A percentile compares a stretch with the other conserved stretches of the same genome.
Evolutionary conservation across 176 grass and related monocot species (phyloP).

Genomic region (Phyllostachys edulis): DNA sequence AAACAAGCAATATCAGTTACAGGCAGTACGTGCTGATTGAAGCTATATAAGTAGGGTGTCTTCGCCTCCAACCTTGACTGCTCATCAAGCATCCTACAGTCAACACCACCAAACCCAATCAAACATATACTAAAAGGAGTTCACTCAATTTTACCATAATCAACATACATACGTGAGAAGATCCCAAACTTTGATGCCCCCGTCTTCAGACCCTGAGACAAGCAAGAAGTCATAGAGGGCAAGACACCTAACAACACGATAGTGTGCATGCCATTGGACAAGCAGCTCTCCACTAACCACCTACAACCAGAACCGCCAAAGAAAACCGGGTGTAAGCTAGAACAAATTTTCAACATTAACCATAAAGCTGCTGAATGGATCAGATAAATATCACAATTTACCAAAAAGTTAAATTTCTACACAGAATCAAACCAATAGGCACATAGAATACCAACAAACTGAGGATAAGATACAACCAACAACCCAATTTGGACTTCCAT

Average conservation of each 20-base stretch:
- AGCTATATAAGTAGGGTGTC: conserved; percentile 57
- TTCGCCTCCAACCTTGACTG: conserved; percentile 44
- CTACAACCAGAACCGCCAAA: conserved; percentile 36
- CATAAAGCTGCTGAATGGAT: neutral
- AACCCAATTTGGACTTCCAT: neutral
- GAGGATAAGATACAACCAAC: neutral
- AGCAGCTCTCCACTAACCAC: conserved; percentile 78
- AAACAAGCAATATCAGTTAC: conserved; percentile 75
- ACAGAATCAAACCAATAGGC: conserved; percentile 4
- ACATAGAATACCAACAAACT: neutral
- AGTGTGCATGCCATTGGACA: conserved; percentile 78
- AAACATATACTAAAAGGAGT: conserved; percentile 19
- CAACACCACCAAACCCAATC: conserved; percentile 21
- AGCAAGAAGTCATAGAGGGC: conserved; percentile 65
- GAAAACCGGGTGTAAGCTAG: neutral
- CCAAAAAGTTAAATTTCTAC: neutral
- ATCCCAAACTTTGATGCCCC: conserved; percentile 84
- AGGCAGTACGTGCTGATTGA: conserved; percentile 60
- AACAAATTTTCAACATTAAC: neutral
- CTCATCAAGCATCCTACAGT: conserved; percentile 78
- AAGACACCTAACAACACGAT: conserved; percentile 79
- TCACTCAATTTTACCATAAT: conserved; percentile 17
- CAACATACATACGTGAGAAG: conserved; percentile 63
- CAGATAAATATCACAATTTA: neutral
- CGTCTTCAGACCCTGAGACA: conserved; percentile 75